phyloP scores from a whole-genome alignment of 805 yeast genomes.

The Debaryomyces castellii region DNA sequence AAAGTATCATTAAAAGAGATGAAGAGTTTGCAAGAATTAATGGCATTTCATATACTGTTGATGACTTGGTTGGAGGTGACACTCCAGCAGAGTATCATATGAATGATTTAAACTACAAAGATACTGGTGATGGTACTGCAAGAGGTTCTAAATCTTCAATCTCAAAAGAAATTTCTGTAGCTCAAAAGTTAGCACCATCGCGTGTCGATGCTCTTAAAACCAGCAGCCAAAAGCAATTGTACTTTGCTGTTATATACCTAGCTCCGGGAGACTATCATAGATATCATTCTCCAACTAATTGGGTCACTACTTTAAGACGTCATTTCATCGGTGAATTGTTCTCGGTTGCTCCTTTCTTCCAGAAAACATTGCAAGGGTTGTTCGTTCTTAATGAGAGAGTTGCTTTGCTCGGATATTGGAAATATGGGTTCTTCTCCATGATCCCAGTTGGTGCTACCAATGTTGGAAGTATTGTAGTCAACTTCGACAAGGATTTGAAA shows the following conservation, averaged over 20 bases:
- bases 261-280: constrained; percentile 99
- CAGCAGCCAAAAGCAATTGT: constrained; percentile 56
- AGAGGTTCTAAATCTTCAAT: constrained; percentile 29
- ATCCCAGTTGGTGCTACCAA: constrained; percentile 99
- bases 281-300: constrained; percentile 91
- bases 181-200: constrained; percentile 39
- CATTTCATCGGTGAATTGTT: constrained; percentile 95
- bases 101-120: constrained; percentile 49
- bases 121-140: constrained; percentile 67
- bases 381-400: constrained; percentile 94
- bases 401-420: constrained; percentile 93
- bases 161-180: constrained; percentile 37
- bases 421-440: constrained; percentile 96
- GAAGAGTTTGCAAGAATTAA: constrained; percentile 75
- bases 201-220: constrained; percentile 28
- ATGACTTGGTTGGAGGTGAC: constrained; percentile 64
- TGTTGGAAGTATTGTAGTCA: constrained; percentile 90
- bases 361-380: constrained; percentile 77
- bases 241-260: constrained; percentile 86
- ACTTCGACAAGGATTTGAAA: constrained; percentile 85
- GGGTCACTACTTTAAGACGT: constrained; percentile 93
- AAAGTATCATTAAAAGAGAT: constrained; percentile 50
- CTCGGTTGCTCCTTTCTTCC: constrained; percentile 96
- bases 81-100: constrained; percentile 42
- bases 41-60: constrained; percentile 70